Percentiles rank a stretch among this genome's conserved stretches.
Evolutionary conservation across 2,329 filamentous ascomycete species (phyloP).

Genomic region (Trichoderma endophyticum): DNA sequence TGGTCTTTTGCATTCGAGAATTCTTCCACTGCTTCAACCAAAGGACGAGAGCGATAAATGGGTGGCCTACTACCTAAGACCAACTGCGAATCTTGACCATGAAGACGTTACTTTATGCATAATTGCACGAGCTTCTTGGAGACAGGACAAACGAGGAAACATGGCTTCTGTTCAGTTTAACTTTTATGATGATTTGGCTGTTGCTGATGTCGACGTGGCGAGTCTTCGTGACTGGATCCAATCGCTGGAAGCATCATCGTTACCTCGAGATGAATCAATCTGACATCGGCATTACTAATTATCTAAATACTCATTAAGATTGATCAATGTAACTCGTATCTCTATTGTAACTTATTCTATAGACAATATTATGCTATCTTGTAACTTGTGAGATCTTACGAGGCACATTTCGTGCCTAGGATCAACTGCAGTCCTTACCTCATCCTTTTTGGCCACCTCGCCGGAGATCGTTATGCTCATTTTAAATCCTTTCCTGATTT

Average conservation of each 20-base stretch:
- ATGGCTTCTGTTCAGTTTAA: background rate
- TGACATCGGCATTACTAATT: fast-evolving
- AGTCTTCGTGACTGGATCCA: background rate
- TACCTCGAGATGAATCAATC: fast-evolving
- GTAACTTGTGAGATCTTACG: fast-evolving
- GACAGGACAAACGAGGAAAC: background rate
- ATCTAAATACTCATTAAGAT: fast-evolving
- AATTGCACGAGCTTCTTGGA: background rate
- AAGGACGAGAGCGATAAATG: background rate
- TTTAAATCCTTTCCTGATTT: background rate
- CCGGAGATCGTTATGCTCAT: background rate
- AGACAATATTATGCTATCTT: background rate
- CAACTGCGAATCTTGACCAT: background rate
- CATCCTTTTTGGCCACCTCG: background rate
- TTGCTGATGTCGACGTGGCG: background rate
- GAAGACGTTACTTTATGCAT: background rate
- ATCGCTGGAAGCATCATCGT: background rate
- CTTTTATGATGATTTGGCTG: background rate
- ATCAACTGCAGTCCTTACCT: background rate
- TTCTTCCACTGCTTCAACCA: background rate
- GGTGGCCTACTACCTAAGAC: background rate
- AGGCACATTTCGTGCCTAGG: background rate
- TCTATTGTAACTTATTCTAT: background rate
- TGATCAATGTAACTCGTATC: fast-evolving
- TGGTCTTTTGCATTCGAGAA: background rate